Conservation (phyloP, 2,329 filamentous ascomycete species). For the Neonectria coccinea region DNA sequence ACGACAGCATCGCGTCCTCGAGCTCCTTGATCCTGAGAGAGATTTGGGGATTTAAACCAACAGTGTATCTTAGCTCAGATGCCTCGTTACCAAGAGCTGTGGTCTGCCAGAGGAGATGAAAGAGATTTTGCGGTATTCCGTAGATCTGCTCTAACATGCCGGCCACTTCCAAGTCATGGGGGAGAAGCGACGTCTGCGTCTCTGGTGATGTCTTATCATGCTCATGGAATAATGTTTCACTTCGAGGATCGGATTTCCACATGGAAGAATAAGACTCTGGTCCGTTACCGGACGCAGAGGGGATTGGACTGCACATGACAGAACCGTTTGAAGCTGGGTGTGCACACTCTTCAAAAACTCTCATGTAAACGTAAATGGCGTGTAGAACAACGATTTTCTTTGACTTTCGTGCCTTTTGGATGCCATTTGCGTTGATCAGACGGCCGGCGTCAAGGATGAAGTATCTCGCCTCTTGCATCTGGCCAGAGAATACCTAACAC, state of each 20-base stretch:
- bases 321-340: not conserved
- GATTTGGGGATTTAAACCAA: not conserved
- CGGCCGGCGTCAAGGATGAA: conserved; percentile 3
- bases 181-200: not conserved
- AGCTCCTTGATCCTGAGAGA: not conserved
- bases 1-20: not conserved
- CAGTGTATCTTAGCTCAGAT: not conserved
- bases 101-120: conserved; percentile 5
- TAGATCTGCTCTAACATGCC: conserved; percentile 4
- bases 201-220: not conserved
- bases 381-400: not conserved
- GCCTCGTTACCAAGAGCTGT: conserved; percentile 5
- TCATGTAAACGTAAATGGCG: conserved; percentile 4
- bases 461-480: conserved; percentile 3
- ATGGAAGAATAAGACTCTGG: not conserved
- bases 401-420: conserved; percentile 1
- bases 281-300: not conserved
- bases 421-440: conserved; percentile 1
- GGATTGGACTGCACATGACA: not conserved
- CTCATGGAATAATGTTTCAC: not conserved
- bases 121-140: conserved; percentile 3
- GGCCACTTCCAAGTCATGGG: not conserved
- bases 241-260: not conserved
- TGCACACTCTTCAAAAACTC: conserved; percentile 3
- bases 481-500: not conserved